Conservation (phyloP, 2,329 filamentous ascomycete genomes). For the Furcasterigmium furcatum region DNA sequence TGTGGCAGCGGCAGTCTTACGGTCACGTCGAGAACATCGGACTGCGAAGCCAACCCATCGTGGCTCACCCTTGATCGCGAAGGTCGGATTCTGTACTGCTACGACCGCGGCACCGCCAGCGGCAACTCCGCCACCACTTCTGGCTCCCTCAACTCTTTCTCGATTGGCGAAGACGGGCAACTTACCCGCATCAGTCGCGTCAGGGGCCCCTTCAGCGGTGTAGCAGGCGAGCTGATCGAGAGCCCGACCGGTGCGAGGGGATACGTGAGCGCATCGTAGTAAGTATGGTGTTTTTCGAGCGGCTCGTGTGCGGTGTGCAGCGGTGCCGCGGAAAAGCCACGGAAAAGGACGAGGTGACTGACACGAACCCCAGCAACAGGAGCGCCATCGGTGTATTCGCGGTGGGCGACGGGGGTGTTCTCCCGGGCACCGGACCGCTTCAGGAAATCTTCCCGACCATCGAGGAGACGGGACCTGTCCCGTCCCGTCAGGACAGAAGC, state of each 20-base stretch:
- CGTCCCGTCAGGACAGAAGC: slow-evolving; percentile 9
- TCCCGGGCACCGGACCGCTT: slow-evolving; percentile 11
- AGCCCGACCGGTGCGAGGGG: slow-evolving; percentile 11
- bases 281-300: no score
- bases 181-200: slow-evolving; percentile 13
- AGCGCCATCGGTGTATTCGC: slow-evolving; percentile 9
- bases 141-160: slow-evolving; percentile 13
- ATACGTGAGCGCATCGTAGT: slow-evolving; percentile 14
- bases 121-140: slow-evolving; percentile 4
- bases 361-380: slow-evolving; percentile 7
- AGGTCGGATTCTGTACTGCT: slow-evolving; percentile 11
- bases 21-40: slow-evolving; percentile 10
- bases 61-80: slow-evolving; percentile 11
- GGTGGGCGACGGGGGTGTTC: slow-evolving; percentile 12
- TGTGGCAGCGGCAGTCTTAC: slow-evolving; percentile 9
- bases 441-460: slow-evolving; percentile 14
- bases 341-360: neutral
- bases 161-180: slow-evolving; percentile 8
- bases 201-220: slow-evolving; percentile 11
- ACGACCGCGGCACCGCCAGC: slow-evolving; percentile 9
- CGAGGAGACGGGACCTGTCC: slow-evolving; percentile 10
- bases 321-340: neutral
- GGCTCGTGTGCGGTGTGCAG: no score
- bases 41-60: slow-evolving; percentile 11
- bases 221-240: slow-evolving; percentile 14